Base-by-base conservation (phyloP, 768 basidiomycete species). In the Agrocybe praecox region DNA sequence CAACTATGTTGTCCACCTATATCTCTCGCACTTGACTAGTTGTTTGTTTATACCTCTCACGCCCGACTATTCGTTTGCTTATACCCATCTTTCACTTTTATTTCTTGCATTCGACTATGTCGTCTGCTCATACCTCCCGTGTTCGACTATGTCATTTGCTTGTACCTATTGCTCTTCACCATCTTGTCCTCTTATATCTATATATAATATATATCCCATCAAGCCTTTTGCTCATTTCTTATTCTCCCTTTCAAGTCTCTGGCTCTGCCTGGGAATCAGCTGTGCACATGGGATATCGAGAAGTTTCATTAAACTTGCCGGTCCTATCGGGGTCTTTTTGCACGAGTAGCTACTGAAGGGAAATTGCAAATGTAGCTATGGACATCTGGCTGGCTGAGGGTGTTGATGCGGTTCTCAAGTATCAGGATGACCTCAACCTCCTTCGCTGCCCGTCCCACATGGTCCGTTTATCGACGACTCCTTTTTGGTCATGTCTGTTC, bases 221-320 rank as follows among this genome's bases (percentile, higher is more conserved):
- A 29, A 9, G 9, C 5, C 4, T 29, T 4, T 29, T 29, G 26
- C 9, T 9, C 26, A 14, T 11, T 19, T 29, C 9, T 9, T 19
- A n/a, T 24, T 11, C 19, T 46, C 18, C 2, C 45, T 14, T 22
- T 22, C 44, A 75, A 72, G 62, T 74, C n/a, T 63, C 71, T 40
- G 0, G 69, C 71, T 2, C 72, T 71, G 7, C 60, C 57, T 0
- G 72, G 75, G 1, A 66, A 69, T 0, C 66, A 74, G 50, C 74
- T 65, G 0, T 67, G 67, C 36, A 70, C 64, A 0, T 46, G 67
- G 1, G 71, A 76, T 59, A 72, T 76, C 24, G 63, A 60, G 5
- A 72, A 71, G 45, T 75, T 73, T 34, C 74, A 76, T 53, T 52
- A 70, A 0, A 75, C 72, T 0, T 69, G 67, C 19, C 69, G 0